phyloP scores from a whole-genome alignment of 805 yeast species.

The Wickerhamomyces xylosicus region DNA sequence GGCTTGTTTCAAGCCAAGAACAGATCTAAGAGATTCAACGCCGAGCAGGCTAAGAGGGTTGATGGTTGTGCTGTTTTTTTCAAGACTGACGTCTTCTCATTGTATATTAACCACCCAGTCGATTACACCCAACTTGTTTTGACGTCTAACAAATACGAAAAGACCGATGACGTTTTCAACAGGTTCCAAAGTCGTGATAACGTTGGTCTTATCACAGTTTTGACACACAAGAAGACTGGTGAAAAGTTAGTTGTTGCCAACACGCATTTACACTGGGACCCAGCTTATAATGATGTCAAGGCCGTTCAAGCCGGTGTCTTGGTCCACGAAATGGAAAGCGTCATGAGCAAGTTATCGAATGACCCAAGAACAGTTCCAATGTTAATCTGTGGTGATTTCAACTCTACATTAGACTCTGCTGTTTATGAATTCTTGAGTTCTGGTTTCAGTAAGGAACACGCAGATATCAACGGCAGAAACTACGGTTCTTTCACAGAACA shows the following conservation, averaged over 20 bases:
- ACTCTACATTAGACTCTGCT: conserved; percentile 79
- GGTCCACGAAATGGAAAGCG: conserved; percentile 72
- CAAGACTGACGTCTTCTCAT: conserved; percentile 55
- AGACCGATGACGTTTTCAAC: conserved; percentile 89
- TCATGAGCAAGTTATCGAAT: conserved; percentile 34
- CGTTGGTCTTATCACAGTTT: conserved; percentile 67
- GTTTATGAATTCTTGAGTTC: conserved; percentile 84
- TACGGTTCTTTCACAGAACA: conserved; percentile 87
- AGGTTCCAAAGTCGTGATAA: conserved; percentile 95
- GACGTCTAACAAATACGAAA: conserved; percentile 77
- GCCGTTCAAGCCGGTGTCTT: conserved; percentile 90
- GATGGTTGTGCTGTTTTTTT: conserved; percentile 98
- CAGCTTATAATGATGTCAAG: conserved; percentile 90
- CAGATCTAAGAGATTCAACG: conserved; percentile 83
- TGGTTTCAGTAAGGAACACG: conserved; percentile 70
- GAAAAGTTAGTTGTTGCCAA: conserved; percentile 68
- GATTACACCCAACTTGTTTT: conserved; percentile 79
- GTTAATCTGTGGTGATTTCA: conserved; percentile 90
- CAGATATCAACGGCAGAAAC: conserved; percentile 75
- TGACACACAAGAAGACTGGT: conserved; percentile 66
- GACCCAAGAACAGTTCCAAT: conserved; percentile 55
- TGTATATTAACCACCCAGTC: conserved; percentile 59
- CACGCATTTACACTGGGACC: conserved; percentile 98
- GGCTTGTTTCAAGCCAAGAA: conserved; percentile 82
- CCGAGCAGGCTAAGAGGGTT: conserved; percentile 74